phyloP scores from a whole-genome alignment of 2,329 filamentous ascomycete species.

The Ceratocystis ficicola region DNA sequence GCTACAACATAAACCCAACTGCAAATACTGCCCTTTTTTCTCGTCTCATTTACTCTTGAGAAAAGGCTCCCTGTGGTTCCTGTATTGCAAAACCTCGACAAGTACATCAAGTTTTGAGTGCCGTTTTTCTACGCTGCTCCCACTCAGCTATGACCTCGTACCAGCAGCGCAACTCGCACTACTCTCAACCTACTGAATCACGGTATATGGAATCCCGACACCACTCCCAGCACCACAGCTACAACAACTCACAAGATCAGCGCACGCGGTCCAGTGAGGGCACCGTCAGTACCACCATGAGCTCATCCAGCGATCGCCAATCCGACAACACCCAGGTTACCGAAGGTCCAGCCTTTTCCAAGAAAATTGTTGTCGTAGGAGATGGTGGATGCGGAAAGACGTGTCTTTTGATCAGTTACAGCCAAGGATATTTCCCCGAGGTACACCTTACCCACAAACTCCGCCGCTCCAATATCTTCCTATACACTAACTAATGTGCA shows the following conservation, averaged over 20 bases:
- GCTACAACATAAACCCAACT: background rate
- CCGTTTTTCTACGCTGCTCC: conserved; percentile 8
- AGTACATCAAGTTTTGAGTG: background rate
- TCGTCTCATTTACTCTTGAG: background rate
- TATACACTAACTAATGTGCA: no score
- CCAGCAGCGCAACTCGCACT: conserved; percentile 21
- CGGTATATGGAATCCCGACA: conserved; percentile 15
- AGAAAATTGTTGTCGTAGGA: conserved; percentile 98
- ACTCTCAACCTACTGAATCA: conserved; percentile 18
- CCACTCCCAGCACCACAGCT: conserved; percentile 30
- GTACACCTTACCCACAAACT: conserved; percentile 34
- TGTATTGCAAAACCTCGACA: background rate
- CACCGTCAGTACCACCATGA: conserved; percentile 76
- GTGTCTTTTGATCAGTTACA: conserved; percentile 95
- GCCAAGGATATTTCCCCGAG: conserved; percentile 97
- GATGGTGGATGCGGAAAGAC: conserved; percentile 98
- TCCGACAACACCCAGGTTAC: conserved; percentile 76
- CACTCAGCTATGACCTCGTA: conserved; percentile 20
- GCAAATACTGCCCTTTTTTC: background rate
- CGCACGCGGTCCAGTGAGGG: conserved; percentile 69
- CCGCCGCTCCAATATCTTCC: no score
- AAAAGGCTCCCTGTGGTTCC: background rate
- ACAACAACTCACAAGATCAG: conserved; percentile 38
- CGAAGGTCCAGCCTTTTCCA: conserved; percentile 84
- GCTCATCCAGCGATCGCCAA: conserved; percentile 60